Evolutionary conservation across 352 stramenopile species (phyloP).

Genomic region (Phytophthora fragariaefolia): DNA sequence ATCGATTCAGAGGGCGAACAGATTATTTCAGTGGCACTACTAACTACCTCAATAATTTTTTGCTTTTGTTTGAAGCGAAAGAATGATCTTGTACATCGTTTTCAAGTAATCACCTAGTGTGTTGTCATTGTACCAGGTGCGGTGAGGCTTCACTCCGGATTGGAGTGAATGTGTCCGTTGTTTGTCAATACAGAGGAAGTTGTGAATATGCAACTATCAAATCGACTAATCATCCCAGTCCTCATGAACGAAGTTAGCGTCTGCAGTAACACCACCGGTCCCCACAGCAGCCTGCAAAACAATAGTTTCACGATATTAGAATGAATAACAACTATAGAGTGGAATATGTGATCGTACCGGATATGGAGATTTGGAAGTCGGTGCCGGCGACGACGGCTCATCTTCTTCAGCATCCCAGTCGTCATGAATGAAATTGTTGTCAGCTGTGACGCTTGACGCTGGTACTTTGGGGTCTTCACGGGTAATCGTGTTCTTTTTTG

Average conservation of each 20-base stretch:
- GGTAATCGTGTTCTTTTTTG: conserved; percentile 14
- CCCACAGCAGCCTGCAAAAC: conserved; percentile 8
- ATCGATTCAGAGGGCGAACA: conserved; percentile 6
- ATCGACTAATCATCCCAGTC: conserved; percentile 63
- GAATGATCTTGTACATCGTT: neutral
- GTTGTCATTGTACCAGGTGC: neutral
- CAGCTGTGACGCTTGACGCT: conserved; percentile 35
- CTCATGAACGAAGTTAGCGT: conserved; percentile 72
- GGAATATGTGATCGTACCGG: conserved; percentile 39
- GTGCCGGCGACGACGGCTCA: neutral
- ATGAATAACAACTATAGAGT: neutral
- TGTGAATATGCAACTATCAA: neutral
- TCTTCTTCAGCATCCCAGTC: conserved; percentile 75
- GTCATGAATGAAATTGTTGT: conserved; percentile 86
- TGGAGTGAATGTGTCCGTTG: too few relatives aligned
- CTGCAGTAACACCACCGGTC: conserved; percentile 54
- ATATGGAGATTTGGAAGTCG: conserved; percentile 27
- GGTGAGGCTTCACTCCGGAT: too few relatives aligned
- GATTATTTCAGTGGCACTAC: too few relatives aligned
- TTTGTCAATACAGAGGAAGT: too few relatives aligned
- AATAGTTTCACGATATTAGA: conserved; percentile 3
- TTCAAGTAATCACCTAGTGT: neutral
- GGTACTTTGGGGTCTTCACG: conserved; percentile 15
- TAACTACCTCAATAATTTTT: conserved; percentile 20
- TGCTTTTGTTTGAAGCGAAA: conserved; percentile 3